These are phyloP conservation scores for Ballota nigra DNA, from an alignment of 257 asterid genomes.

Conservation along the genomic window DNA sequence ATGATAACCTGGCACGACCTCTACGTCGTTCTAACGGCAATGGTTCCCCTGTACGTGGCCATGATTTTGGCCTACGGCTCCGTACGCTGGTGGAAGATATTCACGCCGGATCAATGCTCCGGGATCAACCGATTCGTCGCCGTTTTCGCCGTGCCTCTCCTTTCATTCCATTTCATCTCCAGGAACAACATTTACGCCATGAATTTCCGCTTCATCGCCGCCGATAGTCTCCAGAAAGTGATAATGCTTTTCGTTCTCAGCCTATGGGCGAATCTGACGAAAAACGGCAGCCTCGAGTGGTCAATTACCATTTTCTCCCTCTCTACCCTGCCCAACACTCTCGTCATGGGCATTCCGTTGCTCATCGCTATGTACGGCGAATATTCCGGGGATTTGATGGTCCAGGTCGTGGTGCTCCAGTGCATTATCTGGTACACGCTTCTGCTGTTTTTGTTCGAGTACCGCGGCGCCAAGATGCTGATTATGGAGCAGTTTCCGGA, in stretches of 20 bases:
- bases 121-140: constrained; percentile 95
- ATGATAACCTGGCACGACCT: constrained; percentile 86
- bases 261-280: constrained; percentile 64
- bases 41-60: constrained; percentile 84
- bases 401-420: constrained; percentile 81
- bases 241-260: constrained; percentile 67
- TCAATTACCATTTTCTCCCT: constrained; percentile 79
- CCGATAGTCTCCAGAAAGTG: constrained; percentile 72
- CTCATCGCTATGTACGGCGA: constrained; percentile 83
- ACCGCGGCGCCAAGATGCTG: constrained; percentile 78
- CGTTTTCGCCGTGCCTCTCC: constrained; percentile 80
- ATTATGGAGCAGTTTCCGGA: constrained; percentile 88
- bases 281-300: constrained; percentile 86
- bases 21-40: constrained; percentile 75
- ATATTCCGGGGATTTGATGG: constrained; percentile 69
- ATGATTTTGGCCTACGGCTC: constrained; percentile 96
- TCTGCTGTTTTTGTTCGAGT: constrained; percentile 71
- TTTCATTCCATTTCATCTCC: constrained; percentile 88
- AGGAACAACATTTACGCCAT: constrained; percentile 64
- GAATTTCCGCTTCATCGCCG: constrained; percentile 88
- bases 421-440: constrained; percentile 93
- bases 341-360: constrained; percentile 90
- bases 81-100: constrained; percentile 96
- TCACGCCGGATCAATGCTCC: constrained; percentile 92
- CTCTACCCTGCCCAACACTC: constrained; percentile 84